A percentile compares a stretch with the other conserved stretches of the same genome.
These are phyloP conservation scores for Coniosporium apollinis DNA, from an alignment of 495 filamentous ascomycete genomes.

Conservation along the genomic window DNA sequence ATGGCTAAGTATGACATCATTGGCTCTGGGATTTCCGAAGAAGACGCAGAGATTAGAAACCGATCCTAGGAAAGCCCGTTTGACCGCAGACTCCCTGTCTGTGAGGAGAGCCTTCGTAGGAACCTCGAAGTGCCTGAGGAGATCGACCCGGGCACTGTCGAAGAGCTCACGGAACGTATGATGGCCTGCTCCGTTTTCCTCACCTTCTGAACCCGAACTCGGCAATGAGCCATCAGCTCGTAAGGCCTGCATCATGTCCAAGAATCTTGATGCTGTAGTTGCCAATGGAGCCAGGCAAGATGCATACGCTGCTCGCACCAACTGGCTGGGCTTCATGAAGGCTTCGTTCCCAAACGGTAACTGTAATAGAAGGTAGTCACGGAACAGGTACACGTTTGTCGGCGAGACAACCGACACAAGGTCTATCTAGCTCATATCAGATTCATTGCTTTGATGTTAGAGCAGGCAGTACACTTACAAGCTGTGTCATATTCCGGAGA, in stretches of 20 bases:
- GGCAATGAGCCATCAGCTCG: slow-evolving; percentile 70
- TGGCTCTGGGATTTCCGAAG: slow-evolving; percentile 76
- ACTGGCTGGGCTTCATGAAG: slow-evolving; percentile 41
- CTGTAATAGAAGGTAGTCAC: slow-evolving; percentile 82
- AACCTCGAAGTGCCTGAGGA: slow-evolving; percentile 62
- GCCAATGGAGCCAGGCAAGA: slow-evolving; percentile 83
- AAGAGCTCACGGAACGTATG: slow-evolving; percentile 62
- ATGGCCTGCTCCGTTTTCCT: slow-evolving; percentile 43
- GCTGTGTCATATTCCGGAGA: slow-evolving; percentile 68
- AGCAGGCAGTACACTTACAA: slow-evolving; percentile 26
- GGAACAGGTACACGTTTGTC: slow-evolving; percentile 87
- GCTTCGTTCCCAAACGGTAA: too few relatives aligned
- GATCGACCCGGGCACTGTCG: slow-evolving; percentile 60
- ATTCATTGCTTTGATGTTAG: background rate
- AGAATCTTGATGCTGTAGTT: slow-evolving; percentile 67
- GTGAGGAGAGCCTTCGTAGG: slow-evolving; percentile 84
- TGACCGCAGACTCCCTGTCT: slow-evolving; percentile 73
- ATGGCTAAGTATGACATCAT: slow-evolving; percentile 87
- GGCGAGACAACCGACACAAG: slow-evolving; percentile 78
- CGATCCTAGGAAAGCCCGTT: slow-evolving; percentile 82
- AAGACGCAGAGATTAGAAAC: slow-evolving; percentile 88
- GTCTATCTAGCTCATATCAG: slow-evolving; percentile 34
- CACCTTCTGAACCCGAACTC: slow-evolving; percentile 61
- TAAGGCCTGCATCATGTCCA: slow-evolving; percentile 81
- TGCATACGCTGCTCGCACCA: slow-evolving; percentile 80